Conservation (phyloP, 2,329 filamentous ascomycete genomes). For the Alternaria gaisen region DNA sequence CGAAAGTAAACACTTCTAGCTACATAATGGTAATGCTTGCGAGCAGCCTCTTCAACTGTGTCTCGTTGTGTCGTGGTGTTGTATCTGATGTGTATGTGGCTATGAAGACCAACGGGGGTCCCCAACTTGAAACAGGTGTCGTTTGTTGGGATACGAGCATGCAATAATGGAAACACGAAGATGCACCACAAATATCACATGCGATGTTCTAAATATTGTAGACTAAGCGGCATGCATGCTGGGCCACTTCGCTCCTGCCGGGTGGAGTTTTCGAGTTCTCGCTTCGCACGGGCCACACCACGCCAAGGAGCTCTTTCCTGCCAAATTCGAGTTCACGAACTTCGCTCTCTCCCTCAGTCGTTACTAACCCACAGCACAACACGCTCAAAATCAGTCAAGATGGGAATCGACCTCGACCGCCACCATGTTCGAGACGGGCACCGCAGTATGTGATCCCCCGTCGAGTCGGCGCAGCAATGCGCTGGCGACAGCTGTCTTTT, state of each 20-base stretch:
- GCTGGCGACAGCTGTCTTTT: conserved; percentile 50
- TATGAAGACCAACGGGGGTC: background rate
- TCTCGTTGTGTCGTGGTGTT: background rate
- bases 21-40: conserved; percentile 48
- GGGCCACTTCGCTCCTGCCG: conserved; percentile 2
- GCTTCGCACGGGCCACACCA: conserved; percentile 17
- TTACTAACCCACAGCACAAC: conserved; percentile 48
- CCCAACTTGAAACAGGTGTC: background rate
- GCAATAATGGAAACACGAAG: background rate
- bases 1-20: conserved; percentile 35
- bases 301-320: conserved; percentile 21
- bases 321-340: conserved; percentile 27
- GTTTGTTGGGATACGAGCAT: background rate
- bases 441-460: conserved; percentile 63
- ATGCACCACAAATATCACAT: background rate
- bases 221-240: background rate
- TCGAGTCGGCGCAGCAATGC: conserved; percentile 52
- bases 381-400: conserved; percentile 47
- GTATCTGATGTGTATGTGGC: background rate
- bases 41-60: background rate
- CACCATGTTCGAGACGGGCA: conserved; percentile 74
- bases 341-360: conserved; percentile 19
- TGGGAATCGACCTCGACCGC: conserved; percentile 60
- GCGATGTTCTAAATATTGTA: background rate
- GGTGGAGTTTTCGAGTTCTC: conserved; percentile 12